Percentiles rank a stretch among this genome's conserved stretches.
These are phyloP conservation scores for Fusarium sp. DNA, from an alignment of 2,329 filamentous ascomycete genomes.

Conservation along the genomic window DNA sequence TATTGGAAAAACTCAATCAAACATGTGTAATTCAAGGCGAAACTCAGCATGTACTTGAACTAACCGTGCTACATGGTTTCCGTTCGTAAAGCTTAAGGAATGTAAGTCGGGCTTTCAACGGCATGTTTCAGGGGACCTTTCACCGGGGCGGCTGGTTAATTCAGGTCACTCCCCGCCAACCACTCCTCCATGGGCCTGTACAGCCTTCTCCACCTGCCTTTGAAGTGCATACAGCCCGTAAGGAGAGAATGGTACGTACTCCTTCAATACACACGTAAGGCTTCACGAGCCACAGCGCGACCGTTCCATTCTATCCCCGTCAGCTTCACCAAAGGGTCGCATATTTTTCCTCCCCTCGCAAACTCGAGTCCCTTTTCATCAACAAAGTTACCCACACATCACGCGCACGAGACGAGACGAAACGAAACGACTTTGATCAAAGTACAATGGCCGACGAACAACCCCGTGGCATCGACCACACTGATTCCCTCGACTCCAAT, in stretches of 20 bases:
- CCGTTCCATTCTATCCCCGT: constrained; percentile 31
- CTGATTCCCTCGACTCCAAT: constrained; percentile 67
- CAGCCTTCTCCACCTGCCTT: constrained; percentile 2
- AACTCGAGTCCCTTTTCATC: constrained; percentile 10
- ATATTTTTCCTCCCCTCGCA: constrained; percentile 22
- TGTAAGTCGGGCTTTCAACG: background rate
- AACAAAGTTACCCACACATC: constrained; percentile 31
- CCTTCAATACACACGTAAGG: constrained; percentile 27
- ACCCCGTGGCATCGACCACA: constrained; percentile 57
- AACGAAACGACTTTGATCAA: constrained; percentile 31
- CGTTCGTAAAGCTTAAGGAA: background rate
- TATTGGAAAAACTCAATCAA: background rate
- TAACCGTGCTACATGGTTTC: background rate
- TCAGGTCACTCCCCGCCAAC: constrained; percentile 3
- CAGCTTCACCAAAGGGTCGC: constrained; percentile 33
- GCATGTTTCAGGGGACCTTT: constrained; percentile 12
- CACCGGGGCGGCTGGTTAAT: background rate
- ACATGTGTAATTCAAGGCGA: background rate
- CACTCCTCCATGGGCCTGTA: constrained; percentile 1
- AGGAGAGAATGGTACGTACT: constrained; percentile 17
- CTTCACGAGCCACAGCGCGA: constrained; percentile 35
- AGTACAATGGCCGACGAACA: constrained; percentile 60
- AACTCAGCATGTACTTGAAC: background rate
- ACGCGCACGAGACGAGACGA: background rate
- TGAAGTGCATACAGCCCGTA: background rate